These are phyloP conservation scores for Pseudogymnoascus sp. DNA, from an alignment of 2,329 filamentous ascomycete genomes.

Conservation along the genomic window DNA sequence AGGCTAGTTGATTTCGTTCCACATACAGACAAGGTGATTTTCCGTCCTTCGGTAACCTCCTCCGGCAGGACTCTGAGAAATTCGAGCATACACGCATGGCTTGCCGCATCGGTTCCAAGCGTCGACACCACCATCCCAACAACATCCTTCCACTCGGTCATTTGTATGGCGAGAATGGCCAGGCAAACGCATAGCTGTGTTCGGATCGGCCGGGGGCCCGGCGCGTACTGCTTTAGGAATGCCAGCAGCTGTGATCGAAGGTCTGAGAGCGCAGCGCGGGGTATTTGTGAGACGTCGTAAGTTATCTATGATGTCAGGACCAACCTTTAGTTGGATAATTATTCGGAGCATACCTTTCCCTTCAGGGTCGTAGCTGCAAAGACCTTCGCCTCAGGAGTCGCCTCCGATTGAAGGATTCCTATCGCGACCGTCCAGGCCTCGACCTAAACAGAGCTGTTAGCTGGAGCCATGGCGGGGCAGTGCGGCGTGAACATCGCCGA, in stretches of 20 bases:
- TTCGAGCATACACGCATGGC: conserved; percentile 83
- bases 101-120: conserved; percentile 68
- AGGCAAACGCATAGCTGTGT: conserved; percentile 93
- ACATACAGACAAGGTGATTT: conserved; percentile 98
- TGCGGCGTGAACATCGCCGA: conserved; percentile 18
- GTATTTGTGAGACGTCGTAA: conserved; percentile 88
- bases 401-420: conserved; percentile 73
- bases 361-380: conserved; percentile 96
- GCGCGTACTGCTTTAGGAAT: conserved; percentile 72
- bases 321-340: background rate
- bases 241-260: conserved; percentile 79
- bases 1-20: conserved; percentile 52
- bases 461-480: conserved; percentile 17
- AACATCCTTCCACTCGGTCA: conserved; percentile 93
- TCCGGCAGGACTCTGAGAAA: conserved; percentile 95
- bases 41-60: conserved; percentile 98
- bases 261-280: conserved; percentile 63
- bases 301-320: conserved; percentile 61
- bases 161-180: conserved; percentile 90
- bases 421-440: conserved; percentile 89
- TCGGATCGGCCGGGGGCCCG: conserved; percentile 75
- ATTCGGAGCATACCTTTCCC: conserved; percentile 68
- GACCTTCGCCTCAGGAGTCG: conserved; percentile 77
- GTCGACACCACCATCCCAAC: conserved; percentile 72
- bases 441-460: conserved; percentile 45